phyloP scores from a whole-genome alignment of 2,329 filamentous ascomycete genomes.

The Exophiala oligosperma region DNA sequence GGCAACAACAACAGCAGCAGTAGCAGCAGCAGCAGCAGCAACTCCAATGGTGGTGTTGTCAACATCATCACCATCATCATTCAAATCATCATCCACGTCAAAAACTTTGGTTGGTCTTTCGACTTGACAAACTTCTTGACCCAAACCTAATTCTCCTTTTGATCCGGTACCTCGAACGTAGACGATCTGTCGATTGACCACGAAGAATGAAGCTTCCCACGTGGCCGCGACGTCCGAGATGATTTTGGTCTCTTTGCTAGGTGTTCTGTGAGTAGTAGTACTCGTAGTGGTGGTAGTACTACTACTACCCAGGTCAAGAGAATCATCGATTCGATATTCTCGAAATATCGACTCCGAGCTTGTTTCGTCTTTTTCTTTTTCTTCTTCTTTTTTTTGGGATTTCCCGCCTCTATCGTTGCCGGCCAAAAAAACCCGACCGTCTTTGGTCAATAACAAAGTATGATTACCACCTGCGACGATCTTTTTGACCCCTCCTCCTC shows the following conservation, averaged over 20 bases:
- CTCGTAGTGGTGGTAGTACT: too few species aligned
- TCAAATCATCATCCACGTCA: slow-evolving; percentile 15
- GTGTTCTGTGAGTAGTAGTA: neutral
- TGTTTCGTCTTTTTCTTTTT: too few species aligned
- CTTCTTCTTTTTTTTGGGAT: too few species aligned
- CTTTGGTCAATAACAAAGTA: slow-evolving; percentile 67
- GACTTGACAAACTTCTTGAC: slow-evolving; percentile 35
- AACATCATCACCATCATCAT: neutral
- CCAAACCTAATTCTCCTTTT: slow-evolving; percentile 73
- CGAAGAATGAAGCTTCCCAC: slow-evolving; percentile 72
- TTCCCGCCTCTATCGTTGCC: slow-evolving; percentile 43
- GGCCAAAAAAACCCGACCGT: slow-evolving; percentile 63
- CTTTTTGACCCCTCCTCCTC: slow-evolving; percentile 16
- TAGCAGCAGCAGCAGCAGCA: neutral
- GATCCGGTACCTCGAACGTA: slow-evolving; percentile 66
- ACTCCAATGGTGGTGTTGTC: neutral
- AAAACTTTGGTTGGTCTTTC: slow-evolving; percentile 6
- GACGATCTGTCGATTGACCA: slow-evolving; percentile 49
- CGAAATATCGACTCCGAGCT: slow-evolving; percentile 2
- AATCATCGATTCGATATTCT: neutral
- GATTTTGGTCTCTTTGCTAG: neutral
- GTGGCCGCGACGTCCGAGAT: slow-evolving; percentile 64
- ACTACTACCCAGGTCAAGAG: too few species aligned
- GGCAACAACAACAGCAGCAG: neutral
- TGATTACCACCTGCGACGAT: slow-evolving; percentile 79